These are phyloP conservation scores for Exophiala bonariae DNA, from an alignment of 2,329 filamentous ascomycete genomes.

Conservation along the genomic window DNA sequence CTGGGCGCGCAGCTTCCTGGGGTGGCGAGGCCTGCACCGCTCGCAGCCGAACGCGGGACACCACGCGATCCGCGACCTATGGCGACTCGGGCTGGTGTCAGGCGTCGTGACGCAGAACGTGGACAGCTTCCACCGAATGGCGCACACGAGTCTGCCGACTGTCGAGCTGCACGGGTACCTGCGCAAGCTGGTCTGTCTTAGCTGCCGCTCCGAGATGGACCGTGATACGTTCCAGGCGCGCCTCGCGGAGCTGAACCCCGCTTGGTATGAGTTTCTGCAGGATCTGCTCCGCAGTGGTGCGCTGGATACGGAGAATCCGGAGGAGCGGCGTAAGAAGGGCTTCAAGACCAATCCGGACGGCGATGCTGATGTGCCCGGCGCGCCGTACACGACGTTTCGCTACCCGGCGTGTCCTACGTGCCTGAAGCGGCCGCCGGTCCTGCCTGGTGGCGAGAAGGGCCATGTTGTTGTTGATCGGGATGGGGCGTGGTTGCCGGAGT, in stretches of 20 bases:
- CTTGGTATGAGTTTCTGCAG: conserved; percentile 75
- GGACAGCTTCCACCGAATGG: conserved; percentile 82
- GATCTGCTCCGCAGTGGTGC: conserved; percentile 73
- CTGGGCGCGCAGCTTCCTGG: conserved; percentile 92
- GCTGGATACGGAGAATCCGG: conserved; percentile 73
- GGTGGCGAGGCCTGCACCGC: conserved; percentile 79
- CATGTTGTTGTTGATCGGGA: conserved; percentile 72
- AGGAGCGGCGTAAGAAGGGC: conserved; percentile 65
- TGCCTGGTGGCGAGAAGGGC: conserved; percentile 56
- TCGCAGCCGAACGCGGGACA: conserved; percentile 81
- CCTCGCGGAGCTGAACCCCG: conserved; percentile 76
- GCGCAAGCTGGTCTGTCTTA: conserved; percentile 75
- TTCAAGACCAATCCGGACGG: conserved; percentile 90
- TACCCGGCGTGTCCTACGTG: conserved; percentile 89
- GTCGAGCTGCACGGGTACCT: conserved; percentile 92
- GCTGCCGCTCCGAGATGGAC: conserved; percentile 70
- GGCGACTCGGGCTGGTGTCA: conserved; percentile 68
- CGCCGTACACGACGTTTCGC: conserved; percentile 84
- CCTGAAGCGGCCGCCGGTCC: conserved; percentile 60
- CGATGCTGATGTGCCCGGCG: conserved; percentile 84
- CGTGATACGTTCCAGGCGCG: conserved; percentile 74
- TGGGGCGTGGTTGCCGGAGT: conserved; percentile 68
- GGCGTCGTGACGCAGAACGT: conserved; percentile 94
- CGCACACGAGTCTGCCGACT: conserved; percentile 73
- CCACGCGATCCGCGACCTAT: conserved; percentile 72